Evolutionary conservation across 2,329 filamentous ascomycete species (phyloP).

Genomic region (Colletotrichum paranaense): DNA sequence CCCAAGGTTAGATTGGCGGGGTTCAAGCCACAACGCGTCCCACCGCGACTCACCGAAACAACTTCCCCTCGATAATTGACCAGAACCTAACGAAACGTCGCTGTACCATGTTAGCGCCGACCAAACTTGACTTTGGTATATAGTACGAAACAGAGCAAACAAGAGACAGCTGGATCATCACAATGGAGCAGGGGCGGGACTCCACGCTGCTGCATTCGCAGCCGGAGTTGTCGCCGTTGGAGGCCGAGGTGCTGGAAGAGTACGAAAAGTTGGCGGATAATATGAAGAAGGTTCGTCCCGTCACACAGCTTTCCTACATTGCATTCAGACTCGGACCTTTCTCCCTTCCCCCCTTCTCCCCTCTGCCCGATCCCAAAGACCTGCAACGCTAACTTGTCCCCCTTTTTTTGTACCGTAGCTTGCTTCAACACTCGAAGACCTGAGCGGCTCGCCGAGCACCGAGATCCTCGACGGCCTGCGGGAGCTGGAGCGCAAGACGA

Average conservation of each 20-base stretch:
- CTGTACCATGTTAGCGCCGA: slow-evolving; percentile 2
- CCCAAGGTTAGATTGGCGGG: slow-evolving; percentile 7
- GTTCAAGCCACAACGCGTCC: slow-evolving; percentile 26
- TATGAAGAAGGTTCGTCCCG: slow-evolving; percentile 79
- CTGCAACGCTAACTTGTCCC: neutral
- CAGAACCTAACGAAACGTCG: neutral
- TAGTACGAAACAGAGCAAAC: neutral
- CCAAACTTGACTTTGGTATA: neutral
- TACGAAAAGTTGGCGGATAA: slow-evolving; percentile 90
- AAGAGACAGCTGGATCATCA: neutral
- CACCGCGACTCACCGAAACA: slow-evolving; percentile 30
- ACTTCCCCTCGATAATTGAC: neutral
- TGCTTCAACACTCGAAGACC: slow-evolving; percentile 68
- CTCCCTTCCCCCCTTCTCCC: neutral
- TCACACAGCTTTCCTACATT: neutral
- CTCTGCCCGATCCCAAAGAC: neutral
- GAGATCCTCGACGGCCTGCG: slow-evolving; percentile 89
- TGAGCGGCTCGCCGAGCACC: slow-evolving; percentile 77
- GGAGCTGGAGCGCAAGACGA: slow-evolving; percentile 92
- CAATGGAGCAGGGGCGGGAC: slow-evolving; percentile 33
- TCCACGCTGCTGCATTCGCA: slow-evolving; percentile 48
- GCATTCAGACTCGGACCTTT: neutral
- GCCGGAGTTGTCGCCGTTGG: slow-evolving; percentile 78
- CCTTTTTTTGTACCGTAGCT: slow-evolving; percentile 55
- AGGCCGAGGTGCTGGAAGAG: slow-evolving; percentile 95